These are phyloP conservation scores for Elongisporangium senticosum DNA, from an alignment of 352 stramenopile genomes.

Conservation along the genomic window DNA sequence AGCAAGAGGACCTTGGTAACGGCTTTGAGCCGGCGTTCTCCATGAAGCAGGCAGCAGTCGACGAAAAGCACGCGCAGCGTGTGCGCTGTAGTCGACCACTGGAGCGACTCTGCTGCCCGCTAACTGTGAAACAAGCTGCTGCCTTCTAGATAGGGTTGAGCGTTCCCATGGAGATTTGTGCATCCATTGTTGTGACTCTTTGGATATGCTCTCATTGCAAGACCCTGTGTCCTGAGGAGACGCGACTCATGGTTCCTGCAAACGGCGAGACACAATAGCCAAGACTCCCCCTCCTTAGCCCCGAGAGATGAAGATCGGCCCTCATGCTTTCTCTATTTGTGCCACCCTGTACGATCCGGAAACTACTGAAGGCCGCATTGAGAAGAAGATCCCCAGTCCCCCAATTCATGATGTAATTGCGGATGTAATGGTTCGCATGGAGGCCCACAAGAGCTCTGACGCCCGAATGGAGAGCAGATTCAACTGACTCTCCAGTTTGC, in stretches of 20 bases:
- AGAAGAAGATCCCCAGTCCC: neutral
- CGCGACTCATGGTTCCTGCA: neutral
- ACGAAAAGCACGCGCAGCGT: neutral
- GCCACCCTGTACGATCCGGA: neutral
- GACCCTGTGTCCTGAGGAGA: neutral
- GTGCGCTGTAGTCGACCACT: neutral
- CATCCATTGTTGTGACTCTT: too few relatives aligned
- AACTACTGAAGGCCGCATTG: neutral
- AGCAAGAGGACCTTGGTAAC: constrained; percentile 2
- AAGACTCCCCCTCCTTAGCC: too few relatives aligned
- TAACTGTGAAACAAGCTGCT: neutral
- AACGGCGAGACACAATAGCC: too few relatives aligned
- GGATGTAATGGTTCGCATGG: neutral
- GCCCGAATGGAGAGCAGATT: neutral
- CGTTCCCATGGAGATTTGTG: too few relatives aligned
- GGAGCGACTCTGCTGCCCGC: neutral
- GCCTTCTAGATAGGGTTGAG: neutral
- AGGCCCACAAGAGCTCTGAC: neutral
- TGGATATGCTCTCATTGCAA: too few relatives aligned
- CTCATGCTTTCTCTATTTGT: neutral
- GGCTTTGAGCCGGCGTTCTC: neutral
- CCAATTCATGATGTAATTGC: neutral
- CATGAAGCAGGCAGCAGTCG: neutral
- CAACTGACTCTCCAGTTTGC: neutral
- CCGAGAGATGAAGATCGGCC: neutral